Conservation (phyloP, 257 asterid genomes). For the Osmanthus fragrans region DNA sequence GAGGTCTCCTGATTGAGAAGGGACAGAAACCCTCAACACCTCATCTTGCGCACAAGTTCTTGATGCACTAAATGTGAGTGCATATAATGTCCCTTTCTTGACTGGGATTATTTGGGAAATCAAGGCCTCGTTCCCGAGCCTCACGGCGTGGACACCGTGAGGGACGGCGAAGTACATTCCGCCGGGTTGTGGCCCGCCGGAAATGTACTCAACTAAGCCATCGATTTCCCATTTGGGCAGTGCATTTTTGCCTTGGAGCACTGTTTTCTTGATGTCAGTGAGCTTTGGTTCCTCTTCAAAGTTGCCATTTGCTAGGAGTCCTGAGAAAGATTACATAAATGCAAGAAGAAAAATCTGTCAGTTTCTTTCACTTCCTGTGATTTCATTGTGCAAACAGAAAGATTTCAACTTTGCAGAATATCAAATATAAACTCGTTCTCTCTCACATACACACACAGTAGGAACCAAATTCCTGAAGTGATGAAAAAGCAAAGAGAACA, state of each 20-base stretch:
- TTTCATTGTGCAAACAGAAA: neutral
- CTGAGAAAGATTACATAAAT: constrained; percentile 35
- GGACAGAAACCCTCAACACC: constrained; percentile 69
- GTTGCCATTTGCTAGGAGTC: constrained; percentile 77
- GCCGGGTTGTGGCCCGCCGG: constrained; percentile 92
- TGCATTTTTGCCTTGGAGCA: constrained; percentile 51
- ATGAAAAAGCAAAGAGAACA: neutral
- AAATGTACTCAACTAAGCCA: constrained; percentile 81
- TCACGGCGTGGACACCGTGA: constrained; percentile 84
- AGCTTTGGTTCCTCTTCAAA: constrained; percentile 73
- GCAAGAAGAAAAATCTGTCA: neutral
- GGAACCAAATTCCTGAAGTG: neutral
- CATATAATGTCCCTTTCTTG: constrained; percentile 65
- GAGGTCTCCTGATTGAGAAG: constrained; percentile 67
- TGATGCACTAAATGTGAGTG: constrained; percentile 86
- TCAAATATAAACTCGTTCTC: neutral
- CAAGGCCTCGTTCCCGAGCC: constrained; percentile 88
- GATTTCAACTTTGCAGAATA: neutral
- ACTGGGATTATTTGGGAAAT: constrained; percentile 69
- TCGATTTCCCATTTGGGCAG: constrained; percentile 84
- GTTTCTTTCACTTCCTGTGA: neutral
- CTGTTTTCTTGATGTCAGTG: constrained; percentile 51
- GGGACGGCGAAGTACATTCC: constrained; percentile 88
- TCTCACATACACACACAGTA: neutral
- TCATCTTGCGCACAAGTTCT: constrained; percentile 93